Evolutionary conservation across 495 filamentous ascomycete species (phyloP).

Genomic region (Schizothecium vesticola): DNA sequence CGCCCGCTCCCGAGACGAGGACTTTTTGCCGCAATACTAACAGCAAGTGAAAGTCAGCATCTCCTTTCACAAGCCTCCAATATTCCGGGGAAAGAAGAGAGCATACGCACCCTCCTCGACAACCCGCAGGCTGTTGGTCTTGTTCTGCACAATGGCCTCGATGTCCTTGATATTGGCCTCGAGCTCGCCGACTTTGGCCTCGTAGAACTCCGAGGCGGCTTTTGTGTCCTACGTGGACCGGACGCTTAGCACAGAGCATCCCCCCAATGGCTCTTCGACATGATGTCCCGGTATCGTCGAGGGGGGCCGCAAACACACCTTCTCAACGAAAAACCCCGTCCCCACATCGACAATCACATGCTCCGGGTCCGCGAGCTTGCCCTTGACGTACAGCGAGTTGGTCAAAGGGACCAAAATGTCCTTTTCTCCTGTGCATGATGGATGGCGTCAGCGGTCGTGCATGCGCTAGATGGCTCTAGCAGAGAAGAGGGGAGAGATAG

Average conservation of each 20-base stretch:
- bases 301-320: conserved; percentile 47
- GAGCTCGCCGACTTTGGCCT: conserved; percentile 74
- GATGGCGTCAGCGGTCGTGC: not conserved
- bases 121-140: conserved; percentile 74
- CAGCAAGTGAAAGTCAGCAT: not conserved
- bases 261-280: not conserved
- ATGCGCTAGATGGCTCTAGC: not conserved
- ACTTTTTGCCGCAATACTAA: conserved; percentile 58
- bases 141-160: conserved; percentile 79
- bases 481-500: not conserved
- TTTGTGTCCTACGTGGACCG: conserved; percentile 47
- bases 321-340: conserved; percentile 95
- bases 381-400: conserved; percentile 88
- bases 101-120: conserved; percentile 74
- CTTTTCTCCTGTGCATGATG: conserved; percentile 36
- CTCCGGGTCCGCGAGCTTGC: conserved; percentile 66
- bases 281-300: not conserved
- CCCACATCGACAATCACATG: conserved; percentile 92
- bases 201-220: conserved; percentile 80
- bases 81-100: not conserved
- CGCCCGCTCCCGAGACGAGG: conserved; percentile 17
- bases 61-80: not conserved
- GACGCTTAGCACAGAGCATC: not conserved
- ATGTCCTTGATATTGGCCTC: conserved; percentile 74
- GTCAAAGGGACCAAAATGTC: conserved; percentile 86